Conservation (phyloP, 1,139 yeast genomes). For the Saccharomycopsis crataegensis region DNA sequence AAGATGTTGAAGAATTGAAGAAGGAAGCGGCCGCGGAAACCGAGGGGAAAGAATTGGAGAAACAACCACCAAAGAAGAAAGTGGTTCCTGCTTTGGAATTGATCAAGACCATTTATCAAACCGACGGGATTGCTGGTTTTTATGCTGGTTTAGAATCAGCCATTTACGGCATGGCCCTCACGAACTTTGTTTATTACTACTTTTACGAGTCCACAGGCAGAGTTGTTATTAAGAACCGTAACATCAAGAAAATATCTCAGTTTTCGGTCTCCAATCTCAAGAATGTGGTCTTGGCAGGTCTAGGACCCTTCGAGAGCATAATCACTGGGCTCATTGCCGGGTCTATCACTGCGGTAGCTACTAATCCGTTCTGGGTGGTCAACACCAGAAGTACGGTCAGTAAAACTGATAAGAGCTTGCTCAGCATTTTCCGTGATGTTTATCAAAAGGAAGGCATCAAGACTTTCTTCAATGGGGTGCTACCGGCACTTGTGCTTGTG, state of each 20-base stretch:
- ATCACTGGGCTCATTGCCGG: constrained; percentile 84
- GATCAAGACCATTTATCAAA: constrained; percentile 41
- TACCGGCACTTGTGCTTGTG: constrained; percentile 82
- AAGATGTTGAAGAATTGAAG: constrained; percentile 21
- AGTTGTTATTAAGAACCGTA: constrained; percentile 37
- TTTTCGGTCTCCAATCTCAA: constrained; percentile 17
- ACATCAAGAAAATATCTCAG: constrained; percentile 27
- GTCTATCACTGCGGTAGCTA: constrained; percentile 69
- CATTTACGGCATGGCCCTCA: constrained; percentile 73
- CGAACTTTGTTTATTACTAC: constrained; percentile 86
- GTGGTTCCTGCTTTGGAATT: constrained; percentile 23
- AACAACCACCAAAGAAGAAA: constrained; percentile 9
- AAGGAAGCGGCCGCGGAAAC: constrained; percentile 12
- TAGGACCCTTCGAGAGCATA: constrained; percentile 66
- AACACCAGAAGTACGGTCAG: constrained; percentile 76
- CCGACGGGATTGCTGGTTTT: constrained; percentile 52
- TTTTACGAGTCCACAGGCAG: constrained; percentile 71
- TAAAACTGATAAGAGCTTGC: constrained; percentile 29
- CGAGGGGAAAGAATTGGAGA: constrained; percentile 21
- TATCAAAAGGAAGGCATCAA: constrained; percentile 61
- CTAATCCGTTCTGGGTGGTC: constrained; percentile 97
- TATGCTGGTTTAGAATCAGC: constrained; percentile 89
- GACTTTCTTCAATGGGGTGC: constrained; percentile 74
- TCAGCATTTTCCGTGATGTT: constrained; percentile 53
- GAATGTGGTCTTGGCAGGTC: constrained; percentile 29